Percentiles rank a stretch among this genome's conserved stretches.
Evolutionary conservation across 2,329 filamentous ascomycete species (phyloP).

Genomic region (Rasamsonia emersonii): DNA sequence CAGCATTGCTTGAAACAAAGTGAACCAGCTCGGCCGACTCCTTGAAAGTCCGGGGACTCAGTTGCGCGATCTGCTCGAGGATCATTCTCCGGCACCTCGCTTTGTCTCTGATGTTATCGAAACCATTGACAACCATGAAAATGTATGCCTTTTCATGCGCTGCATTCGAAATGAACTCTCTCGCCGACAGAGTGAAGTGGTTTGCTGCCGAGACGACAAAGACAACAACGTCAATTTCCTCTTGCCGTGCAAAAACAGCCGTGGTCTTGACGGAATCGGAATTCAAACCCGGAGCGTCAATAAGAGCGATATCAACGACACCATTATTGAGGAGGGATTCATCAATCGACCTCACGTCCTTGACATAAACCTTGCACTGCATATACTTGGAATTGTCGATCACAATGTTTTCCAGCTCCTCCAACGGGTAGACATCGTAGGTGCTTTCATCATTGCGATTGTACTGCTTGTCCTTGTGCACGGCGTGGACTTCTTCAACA

Average conservation of each 20-base stretch:
- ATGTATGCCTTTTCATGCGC: slow-evolving; percentile 97
- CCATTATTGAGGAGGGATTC: slow-evolving; percentile 95
- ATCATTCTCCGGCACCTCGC: slow-evolving; percentile 87
- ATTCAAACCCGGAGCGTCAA: slow-evolving; percentile 92
- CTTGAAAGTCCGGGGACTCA: slow-evolving; percentile 91
- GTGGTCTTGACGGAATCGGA: slow-evolving; percentile 95
- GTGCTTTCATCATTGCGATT: slow-evolving; percentile 87
- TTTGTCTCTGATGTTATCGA: slow-evolving; percentile 88
- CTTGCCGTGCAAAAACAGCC: slow-evolving; percentile 90
- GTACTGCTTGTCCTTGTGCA: slow-evolving; percentile 72
- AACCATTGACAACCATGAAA: slow-evolving; percentile 97
- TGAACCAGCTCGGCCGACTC: slow-evolving; percentile 89
- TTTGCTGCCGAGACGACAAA: slow-evolving; percentile 97
- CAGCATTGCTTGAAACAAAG: slow-evolving; percentile 94
- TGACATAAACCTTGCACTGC: slow-evolving; percentile 95
- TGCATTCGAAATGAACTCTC: slow-evolving; percentile 92
- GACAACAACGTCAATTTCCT: slow-evolving; percentile 97
- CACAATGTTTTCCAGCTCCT: slow-evolving; percentile 79
- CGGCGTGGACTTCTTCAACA: slow-evolving; percentile 89
- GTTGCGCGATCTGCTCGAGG: slow-evolving; percentile 71
- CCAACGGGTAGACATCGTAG: slow-evolving; percentile 75
- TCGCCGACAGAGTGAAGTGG: slow-evolving; percentile 95
- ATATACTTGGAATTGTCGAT: slow-evolving; percentile 80
- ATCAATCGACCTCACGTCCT: slow-evolving; percentile 78
- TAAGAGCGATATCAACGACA: slow-evolving; percentile 93